Evolutionary conservation across 2,329 filamentous ascomycete genomes (phyloP).

Genomic region (Emydomyces testavorans): DNA sequence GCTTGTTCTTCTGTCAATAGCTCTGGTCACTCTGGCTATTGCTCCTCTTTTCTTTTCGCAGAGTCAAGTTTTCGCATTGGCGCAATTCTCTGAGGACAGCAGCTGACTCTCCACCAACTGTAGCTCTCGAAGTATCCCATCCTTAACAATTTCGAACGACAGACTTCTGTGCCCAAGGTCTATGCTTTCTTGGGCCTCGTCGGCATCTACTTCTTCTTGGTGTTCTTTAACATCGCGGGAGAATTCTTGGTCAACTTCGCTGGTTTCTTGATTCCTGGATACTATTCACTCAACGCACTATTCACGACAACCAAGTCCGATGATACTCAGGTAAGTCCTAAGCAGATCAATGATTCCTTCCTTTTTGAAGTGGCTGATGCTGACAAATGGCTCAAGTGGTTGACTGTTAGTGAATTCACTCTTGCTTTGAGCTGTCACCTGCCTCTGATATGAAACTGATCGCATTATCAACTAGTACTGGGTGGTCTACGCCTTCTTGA

Average conservation of each 20-base stretch:
- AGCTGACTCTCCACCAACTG: conserved; percentile 3
- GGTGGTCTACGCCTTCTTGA: conserved; percentile 56
- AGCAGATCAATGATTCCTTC: background rate
- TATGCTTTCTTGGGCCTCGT: conserved; percentile 54
- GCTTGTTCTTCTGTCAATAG: background rate
- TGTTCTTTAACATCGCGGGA: conserved; percentile 62
- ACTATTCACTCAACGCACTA: conserved; percentile 54
- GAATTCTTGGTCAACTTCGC: conserved; percentile 57
- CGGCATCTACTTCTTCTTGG: conserved; percentile 57
- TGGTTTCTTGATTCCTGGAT: conserved; percentile 53
- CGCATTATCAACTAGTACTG: conserved; percentile 45
- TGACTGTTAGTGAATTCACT: conserved; percentile 40
- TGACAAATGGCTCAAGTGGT: conserved; percentile 41
- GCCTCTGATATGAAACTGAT: conserved; percentile 15
- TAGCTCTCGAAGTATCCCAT: conserved; percentile 56
- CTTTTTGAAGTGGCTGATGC: conserved; percentile 7
- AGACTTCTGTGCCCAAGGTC: conserved; percentile 57
- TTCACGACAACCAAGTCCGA: conserved; percentile 50
- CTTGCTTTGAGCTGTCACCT: conserved; percentile 6
- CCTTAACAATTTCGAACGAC: conserved; percentile 57
- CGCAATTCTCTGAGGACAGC: background rate
- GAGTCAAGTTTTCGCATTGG: background rate
- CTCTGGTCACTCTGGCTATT: background rate
- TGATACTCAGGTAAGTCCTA: conserved; percentile 49
- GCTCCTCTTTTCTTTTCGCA: background rate